These are phyloP conservation scores for Calonectria fujianensis DNA, from an alignment of 2,329 filamentous ascomycete species.

Conservation along the genomic window DNA sequence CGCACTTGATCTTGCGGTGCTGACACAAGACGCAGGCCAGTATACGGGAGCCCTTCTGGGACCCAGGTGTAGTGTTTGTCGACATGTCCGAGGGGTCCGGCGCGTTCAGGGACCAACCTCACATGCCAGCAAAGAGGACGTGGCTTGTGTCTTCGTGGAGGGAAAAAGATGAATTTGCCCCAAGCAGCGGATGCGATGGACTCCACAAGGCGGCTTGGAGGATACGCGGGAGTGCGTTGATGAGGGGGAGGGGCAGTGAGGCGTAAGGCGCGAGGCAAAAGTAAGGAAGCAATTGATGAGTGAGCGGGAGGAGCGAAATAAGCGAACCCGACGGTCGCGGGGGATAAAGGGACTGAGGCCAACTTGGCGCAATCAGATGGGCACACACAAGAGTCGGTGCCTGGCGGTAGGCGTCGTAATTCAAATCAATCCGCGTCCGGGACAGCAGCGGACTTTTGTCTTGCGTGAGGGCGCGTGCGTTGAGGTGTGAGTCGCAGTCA, in stretches of 20 bases:
- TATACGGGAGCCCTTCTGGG: constrained; percentile 66
- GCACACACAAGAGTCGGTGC: constrained; percentile 26
- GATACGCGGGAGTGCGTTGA: constrained; percentile 24
- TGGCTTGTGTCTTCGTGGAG: constrained; percentile 12
- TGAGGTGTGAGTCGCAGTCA: constrained; percentile 22
- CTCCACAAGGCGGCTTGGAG: constrained; percentile 34
- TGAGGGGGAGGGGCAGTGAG: constrained; percentile 39
- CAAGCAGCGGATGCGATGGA: constrained; percentile 25
- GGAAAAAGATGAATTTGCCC: constrained; percentile 14
- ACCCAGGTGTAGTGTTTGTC: constrained; percentile 51
- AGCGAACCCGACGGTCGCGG: constrained; percentile 16
- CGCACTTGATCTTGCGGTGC: constrained; percentile 78
- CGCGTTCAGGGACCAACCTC: constrained; percentile 45
- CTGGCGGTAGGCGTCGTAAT: constrained; percentile 37
- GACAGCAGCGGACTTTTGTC: constrained; percentile 34
- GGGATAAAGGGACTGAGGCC: constrained; percentile 28
- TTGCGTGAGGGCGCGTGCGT: constrained; percentile 7
- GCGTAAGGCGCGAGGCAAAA: constrained; percentile 29
- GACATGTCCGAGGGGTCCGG: constrained; percentile 58
- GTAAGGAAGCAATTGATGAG: constrained; percentile 17
- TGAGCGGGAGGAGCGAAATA: constrained; percentile 27
- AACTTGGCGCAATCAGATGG: constrained; percentile 31
- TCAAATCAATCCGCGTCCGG: constrained; percentile 27
- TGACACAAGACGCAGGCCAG: constrained; percentile 76
- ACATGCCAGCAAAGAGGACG: constrained; percentile 55